Evolutionary conservation across 768 basidiomycete species (phyloP).

Genomic region (Rhodotorula sphaerocarpa): DNA sequence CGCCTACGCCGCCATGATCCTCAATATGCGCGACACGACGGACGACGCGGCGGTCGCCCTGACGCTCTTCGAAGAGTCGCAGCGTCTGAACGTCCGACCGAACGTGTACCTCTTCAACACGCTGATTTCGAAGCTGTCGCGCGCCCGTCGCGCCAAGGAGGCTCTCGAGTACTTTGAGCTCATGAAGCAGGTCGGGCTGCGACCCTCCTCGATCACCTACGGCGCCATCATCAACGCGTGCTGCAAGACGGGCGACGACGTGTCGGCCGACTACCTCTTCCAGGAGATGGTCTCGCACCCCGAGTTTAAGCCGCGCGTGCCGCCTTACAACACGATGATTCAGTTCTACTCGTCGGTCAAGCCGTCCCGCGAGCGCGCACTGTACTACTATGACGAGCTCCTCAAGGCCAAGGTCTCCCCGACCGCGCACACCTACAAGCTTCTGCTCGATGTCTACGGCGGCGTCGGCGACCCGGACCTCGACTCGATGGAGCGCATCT

Average conservation of each 20-base stretch:
- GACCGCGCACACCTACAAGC: conserved; percentile 90
- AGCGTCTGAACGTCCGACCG: conserved; percentile 59
- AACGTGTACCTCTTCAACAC: conserved; percentile 93
- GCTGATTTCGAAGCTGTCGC: conserved; percentile 88
- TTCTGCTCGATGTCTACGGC: conserved; percentile 83
- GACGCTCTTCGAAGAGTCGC: conserved; percentile 71
- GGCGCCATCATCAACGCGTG: conserved; percentile 85
- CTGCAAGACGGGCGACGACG: conserved; percentile 79
- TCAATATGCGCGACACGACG: conserved; percentile 81
- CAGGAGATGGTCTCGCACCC: conserved; percentile 65
- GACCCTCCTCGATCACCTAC: conserved; percentile 79
- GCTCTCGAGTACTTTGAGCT: conserved; percentile 78
- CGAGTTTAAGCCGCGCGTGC: conserved; percentile 79
- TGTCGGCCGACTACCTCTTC: conserved; percentile 73
- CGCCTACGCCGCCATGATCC: conserved; percentile 70
- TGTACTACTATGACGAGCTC: conserved; percentile 68
- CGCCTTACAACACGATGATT: conserved; percentile 99
- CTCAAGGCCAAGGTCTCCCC: conserved; percentile 57
- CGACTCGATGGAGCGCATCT: conserved; percentile 61
- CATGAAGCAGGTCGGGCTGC: conserved; percentile 61
- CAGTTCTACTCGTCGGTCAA: conserved; percentile 87
- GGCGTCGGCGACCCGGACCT: conserved; percentile 65
- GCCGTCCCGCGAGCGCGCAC: conserved; percentile 67
- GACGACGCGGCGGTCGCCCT: conserved; percentile 86
- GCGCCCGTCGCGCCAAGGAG: conserved; percentile 84